phyloP scores from a whole-genome alignment of 192 early-diverging fungal genomes.

The Lunasporangiospora selenospora region DNA sequence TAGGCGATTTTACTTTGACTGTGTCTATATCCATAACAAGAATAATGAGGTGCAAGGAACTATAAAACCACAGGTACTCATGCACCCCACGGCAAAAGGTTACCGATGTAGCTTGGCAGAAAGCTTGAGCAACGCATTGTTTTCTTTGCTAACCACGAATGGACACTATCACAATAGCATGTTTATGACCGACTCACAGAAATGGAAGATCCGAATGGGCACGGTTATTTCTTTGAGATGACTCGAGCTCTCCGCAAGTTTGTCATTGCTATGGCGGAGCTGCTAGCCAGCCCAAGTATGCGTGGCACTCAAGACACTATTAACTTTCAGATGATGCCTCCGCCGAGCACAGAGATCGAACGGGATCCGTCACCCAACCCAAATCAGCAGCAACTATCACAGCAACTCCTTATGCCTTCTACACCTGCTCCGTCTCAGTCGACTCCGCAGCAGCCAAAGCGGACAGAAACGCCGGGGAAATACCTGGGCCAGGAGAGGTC shows the following conservation, averaged over 20 bases:
- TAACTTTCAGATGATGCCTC: not conserved
- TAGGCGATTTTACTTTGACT: conserved; percentile 23
- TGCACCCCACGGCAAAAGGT: no score
- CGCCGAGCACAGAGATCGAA: conserved; percentile 7
- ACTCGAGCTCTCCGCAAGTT: conserved; percentile 25
- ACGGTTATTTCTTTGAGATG: conserved; percentile 42
- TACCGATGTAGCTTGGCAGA: no score
- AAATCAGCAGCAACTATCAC: conserved; percentile 14
- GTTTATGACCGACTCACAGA: conserved; percentile 48
- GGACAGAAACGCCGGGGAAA: not conserved
- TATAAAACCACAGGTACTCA: conserved; percentile 47
- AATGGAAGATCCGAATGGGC: conserved; percentile 18
- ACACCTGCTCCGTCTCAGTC: no score
- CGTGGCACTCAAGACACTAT: conserved; percentile 17
- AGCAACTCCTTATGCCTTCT: not conserved
- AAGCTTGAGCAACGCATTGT: no score
- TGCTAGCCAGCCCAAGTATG: conserved; percentile 21
- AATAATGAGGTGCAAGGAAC: conserved; percentile 13
- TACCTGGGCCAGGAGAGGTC: conserved; percentile 8
- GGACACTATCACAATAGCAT: no score
- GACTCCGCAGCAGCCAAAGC: conserved; percentile 2
- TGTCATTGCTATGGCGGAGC: conserved; percentile 31
- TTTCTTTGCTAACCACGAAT: no score
- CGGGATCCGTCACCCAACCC: not conserved
- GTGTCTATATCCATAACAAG: conserved; percentile 43